Conservation (phyloP, 306 rosid genomes). For the Quercus alba region DNA sequence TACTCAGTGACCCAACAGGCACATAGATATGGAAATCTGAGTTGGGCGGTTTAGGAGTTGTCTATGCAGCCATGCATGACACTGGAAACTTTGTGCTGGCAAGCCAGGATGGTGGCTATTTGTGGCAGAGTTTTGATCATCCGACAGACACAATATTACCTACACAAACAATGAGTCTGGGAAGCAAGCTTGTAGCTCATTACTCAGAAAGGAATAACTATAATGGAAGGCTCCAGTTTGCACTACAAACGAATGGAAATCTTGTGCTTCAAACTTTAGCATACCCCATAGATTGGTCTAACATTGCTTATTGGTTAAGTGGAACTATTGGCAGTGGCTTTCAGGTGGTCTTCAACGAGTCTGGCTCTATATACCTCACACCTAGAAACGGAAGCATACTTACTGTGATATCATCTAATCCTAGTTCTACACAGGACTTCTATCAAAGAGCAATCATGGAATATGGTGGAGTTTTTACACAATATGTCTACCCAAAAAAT, state of each 20-base stretch:
- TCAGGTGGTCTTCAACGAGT: slow-evolving; percentile 29
- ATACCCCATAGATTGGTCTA: slow-evolving; percentile 25
- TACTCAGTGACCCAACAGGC: slow-evolving; percentile 14
- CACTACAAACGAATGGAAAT: slow-evolving; percentile 5
- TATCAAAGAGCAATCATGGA: slow-evolving; percentile 64
- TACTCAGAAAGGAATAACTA: slow-evolving; percentile 9
- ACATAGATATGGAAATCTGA: slow-evolving; percentile 17
- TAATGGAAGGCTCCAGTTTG: slow-evolving; percentile 47
- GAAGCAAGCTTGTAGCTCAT: slow-evolving; percentile 16
- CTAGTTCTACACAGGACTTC: background rate
- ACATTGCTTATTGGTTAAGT: slow-evolving; percentile 6
- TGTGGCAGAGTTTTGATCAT: slow-evolving; percentile 55
- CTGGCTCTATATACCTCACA: slow-evolving; percentile 31
- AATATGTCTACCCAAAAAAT: slow-evolving; percentile 33
- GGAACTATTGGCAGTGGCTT: background rate
- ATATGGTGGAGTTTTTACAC: slow-evolving; percentile 50
- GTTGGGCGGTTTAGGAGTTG: background rate
- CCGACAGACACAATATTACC: slow-evolving; percentile 67
- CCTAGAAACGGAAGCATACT: slow-evolving; percentile 12
- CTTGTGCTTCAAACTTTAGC: slow-evolving; percentile 26
- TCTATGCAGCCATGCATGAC: slow-evolving; percentile 42
- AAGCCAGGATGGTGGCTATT: background rate
- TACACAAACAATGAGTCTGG: slow-evolving; percentile 18
- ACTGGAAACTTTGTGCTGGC: slow-evolving; percentile 49
- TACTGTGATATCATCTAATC: background rate